Conservation (phyloP, 2,329 filamentous ascomycete genomes). For the Penicillium sp. region DNA sequence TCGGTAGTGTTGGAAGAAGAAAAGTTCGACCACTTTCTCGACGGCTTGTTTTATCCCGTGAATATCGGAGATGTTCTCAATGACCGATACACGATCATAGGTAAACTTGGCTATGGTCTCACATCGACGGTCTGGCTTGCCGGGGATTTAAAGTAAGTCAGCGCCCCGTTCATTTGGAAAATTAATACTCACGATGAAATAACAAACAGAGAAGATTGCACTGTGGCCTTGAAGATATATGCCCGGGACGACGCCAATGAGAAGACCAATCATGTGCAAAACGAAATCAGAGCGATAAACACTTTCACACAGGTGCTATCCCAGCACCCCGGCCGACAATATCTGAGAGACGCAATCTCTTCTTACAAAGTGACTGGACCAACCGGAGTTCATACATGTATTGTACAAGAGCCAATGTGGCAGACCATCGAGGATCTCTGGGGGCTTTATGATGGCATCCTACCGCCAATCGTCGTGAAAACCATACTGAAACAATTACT, state of each 20-base stretch:
- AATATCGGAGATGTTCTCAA: not conserved
- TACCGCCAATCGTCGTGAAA: not conserved
- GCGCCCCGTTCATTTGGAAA: not conserved
- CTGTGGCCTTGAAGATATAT: not conserved
- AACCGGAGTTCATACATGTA: not conserved
- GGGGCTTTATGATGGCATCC: too few species aligned
- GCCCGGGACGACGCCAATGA: not conserved
- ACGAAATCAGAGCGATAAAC: not conserved
- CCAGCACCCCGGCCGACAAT: not conserved
- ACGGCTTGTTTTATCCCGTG: not conserved
- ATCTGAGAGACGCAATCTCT: not conserved
- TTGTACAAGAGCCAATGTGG: not conserved
- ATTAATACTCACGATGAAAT: not conserved
- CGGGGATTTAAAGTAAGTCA: not conserved
- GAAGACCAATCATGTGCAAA: not conserved
- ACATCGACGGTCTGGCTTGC: not conserved
- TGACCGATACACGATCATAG: not conserved
- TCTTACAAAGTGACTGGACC: not conserved
- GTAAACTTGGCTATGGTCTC: not conserved
- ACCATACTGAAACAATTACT: not conserved
- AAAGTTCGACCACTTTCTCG: not conserved
- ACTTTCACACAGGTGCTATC: not conserved
- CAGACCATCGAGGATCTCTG: not conserved
- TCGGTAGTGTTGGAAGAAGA: conserved; percentile 24
- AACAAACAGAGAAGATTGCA: not conserved